These are phyloP conservation scores for Gnetum montanum DNA, from an alignment of 75 land plant species.

Conservation along the genomic window DNA sequence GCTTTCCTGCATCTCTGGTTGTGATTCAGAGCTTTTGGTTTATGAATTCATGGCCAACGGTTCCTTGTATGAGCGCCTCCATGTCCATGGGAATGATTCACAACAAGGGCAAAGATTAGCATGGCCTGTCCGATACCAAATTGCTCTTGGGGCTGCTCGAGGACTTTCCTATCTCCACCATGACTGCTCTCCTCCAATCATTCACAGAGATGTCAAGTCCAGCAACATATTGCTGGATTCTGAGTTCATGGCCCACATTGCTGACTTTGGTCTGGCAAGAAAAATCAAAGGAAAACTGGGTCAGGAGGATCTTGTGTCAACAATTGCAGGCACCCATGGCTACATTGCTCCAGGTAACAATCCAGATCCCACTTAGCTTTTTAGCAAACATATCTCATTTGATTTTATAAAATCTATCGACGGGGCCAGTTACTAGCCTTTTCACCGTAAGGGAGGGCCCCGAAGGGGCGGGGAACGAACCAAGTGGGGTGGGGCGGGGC, in stretches of 20 bases:
- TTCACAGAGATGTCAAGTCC: too few relatives aligned
- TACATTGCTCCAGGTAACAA: too few relatives aligned
- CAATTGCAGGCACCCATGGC: slow-evolving; percentile 62
- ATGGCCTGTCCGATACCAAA: slow-evolving; percentile 39
- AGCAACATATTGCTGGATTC: slow-evolving; percentile 46
- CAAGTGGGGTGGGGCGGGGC: background rate
- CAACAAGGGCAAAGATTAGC: slow-evolving; percentile 19
- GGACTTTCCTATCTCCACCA: slow-evolving; percentile 75
- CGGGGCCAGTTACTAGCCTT: slow-evolving; percentile 1
- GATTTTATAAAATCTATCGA: too few relatives aligned
- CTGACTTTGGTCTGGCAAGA: slow-evolving; percentile 65
- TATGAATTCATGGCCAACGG: too few relatives aligned
- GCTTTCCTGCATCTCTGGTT: slow-evolving; percentile 57
- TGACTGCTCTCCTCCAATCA: too few relatives aligned
- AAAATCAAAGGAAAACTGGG: slow-evolving; percentile 20
- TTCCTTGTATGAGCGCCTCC: slow-evolving; percentile 53
- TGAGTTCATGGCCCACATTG: slow-evolving; percentile 35
- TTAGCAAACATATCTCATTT: too few relatives aligned
- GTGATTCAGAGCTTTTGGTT: slow-evolving; percentile 48
- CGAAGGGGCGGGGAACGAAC: background rate
- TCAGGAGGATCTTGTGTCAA: slow-evolving; percentile 37
- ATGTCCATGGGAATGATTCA: slow-evolving; percentile 18
- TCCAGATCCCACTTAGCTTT: too few relatives aligned
- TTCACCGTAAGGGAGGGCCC: background rate
- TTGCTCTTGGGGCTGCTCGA: slow-evolving; percentile 45